Conservation (phyloP, 1,284 basidiomycete species). For the Cutaneotrichosporon curvatum region DNA sequence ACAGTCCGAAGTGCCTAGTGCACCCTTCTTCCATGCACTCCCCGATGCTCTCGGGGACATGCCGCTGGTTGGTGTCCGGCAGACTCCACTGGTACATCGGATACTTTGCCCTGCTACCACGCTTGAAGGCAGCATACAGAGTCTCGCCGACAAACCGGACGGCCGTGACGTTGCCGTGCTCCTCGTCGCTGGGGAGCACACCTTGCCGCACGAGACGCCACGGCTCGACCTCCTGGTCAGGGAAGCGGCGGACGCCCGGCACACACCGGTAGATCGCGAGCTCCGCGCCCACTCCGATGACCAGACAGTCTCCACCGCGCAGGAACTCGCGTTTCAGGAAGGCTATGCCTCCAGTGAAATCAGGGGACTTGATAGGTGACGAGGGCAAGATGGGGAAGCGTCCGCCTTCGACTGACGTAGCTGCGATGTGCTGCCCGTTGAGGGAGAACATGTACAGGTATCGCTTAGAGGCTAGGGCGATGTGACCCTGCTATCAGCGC, state of each 20-base stretch:
- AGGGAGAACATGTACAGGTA: slow-evolving; percentile 43
- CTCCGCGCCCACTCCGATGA: slow-evolving; percentile 32
- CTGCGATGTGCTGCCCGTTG: slow-evolving; percentile 44
- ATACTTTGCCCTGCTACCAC: slow-evolving; percentile 12
- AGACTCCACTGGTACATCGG: slow-evolving; percentile 43
- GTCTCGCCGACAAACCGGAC: slow-evolving; percentile 44
- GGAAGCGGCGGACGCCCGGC: slow-evolving; percentile 27
- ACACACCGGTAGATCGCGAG: slow-evolving; percentile 33
- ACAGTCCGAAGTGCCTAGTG: slow-evolving; percentile 36
- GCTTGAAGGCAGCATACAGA: slow-evolving; percentile 41
- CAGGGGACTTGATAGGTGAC: slow-evolving; percentile 1
- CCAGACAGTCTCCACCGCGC: slow-evolving; percentile 34
- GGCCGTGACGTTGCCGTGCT: slow-evolving; percentile 19
- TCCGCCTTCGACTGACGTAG: slow-evolving; percentile 22
- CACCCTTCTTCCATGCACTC: slow-evolving; percentile 40
- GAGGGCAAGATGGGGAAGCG: slow-evolving; percentile 7
- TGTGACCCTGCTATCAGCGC: slow-evolving; percentile 32
- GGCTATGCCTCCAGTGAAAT: slow-evolving; percentile 38
- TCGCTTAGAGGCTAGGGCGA: slow-evolving; percentile 33
- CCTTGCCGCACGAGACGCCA: slow-evolving; percentile 41
- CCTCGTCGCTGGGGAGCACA: slow-evolving; percentile 30
- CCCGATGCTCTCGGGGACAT: slow-evolving; percentile 33
- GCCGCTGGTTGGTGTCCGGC: slow-evolving; percentile 39
- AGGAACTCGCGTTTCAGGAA: slow-evolving; percentile 44
- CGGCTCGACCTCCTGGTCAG: slow-evolving; percentile 29